Evolutionary conservation across 164 flowering plant genomes (phyloP), one percentile per base, ranked within the genome.

Genomic region (Nymphaea thermarum): DNA sequence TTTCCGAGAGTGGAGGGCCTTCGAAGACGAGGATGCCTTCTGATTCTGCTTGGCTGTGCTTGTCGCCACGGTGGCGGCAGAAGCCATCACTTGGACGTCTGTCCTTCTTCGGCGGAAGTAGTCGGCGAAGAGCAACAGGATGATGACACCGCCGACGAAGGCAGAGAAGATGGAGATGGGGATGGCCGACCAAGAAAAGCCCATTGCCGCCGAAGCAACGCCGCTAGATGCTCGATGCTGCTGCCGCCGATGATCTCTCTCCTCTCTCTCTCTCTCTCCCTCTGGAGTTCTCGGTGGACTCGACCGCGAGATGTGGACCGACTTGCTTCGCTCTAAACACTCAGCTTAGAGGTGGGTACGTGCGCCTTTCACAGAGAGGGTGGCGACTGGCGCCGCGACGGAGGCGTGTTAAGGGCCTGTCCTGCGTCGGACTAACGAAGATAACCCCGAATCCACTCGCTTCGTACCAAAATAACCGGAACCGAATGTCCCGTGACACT

Each of bases 61-160:
- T 25, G 36, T 25, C 36, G 36, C 36, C 36, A 25, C 55, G 55
- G 55, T 5, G 70, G 76, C 65, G 85, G 86, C 11, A 87, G 76
- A 68, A 4, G 83, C 67, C 55, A 84, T 77, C 44, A 87, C 72
- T 68, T 77, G 74, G 44, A 85, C 80, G 65, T 92, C 89, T 15
- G 87, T 78, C 79, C 72, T 79, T 61, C 77, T 76, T 72, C 83
- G 83, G 60, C 77, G 79, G 69, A 82, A 82, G 86, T 90, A 86
- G 80, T 72, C 78, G 3, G 81, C 67, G 79, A 87, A 86, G 71
- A 86, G 63, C 43, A 84, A 2, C 16, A 82, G 44, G 8, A 82
- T 85, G 51, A 90, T 70, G 8, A 85, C 15, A 43, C 82, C 80
- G 66, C 89, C 96, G 42, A 85, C 43, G 3, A 83, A 5, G 36